These are phyloP conservation scores for Sclerotinia nivalis DNA, from an alignment of 2,329 filamentous ascomycete genomes.

Conservation along the genomic window DNA sequence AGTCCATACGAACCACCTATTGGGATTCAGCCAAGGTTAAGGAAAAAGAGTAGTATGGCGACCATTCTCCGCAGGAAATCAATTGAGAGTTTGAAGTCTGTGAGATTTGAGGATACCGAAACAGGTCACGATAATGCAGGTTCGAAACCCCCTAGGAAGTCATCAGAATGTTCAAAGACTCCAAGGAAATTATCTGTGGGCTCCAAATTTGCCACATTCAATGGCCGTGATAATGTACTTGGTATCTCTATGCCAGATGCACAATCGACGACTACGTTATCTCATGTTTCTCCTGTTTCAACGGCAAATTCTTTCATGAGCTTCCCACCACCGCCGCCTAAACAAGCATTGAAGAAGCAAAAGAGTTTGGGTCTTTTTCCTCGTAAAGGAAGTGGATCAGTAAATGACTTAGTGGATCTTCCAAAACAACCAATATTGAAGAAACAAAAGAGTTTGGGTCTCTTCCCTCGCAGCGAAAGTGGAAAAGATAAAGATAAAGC, in stretches of 20 bases:
- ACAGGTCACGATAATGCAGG: background rate
- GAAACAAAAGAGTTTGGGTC: constrained; percentile 14
- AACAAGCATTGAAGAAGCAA: constrained; percentile 1
- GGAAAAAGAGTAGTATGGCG: constrained; percentile 1
- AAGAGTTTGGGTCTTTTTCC: background rate
- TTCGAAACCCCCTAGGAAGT: background rate
- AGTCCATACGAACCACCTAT: constrained; percentile 11
- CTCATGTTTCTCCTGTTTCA: no score
- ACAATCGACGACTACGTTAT: background rate
- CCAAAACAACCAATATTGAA: background rate
- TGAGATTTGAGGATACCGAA: constrained; percentile 1
- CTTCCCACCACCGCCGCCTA: background rate
- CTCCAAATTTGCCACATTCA: background rate
- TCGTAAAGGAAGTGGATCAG: background rate
- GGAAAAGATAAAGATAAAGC: background rate
- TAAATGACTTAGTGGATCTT: background rate
- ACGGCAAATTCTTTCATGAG: background rate
- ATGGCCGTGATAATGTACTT: constrained; percentile 1
- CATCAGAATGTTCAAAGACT: background rate
- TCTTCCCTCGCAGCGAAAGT: background rate
- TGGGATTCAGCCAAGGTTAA: background rate
- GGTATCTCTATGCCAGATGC: constrained; percentile 6
- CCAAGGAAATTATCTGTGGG: background rate
- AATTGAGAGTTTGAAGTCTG: constrained; percentile 13
- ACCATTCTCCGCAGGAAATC: constrained; percentile 3